These are phyloP conservation scores for Oryza glaberrima DNA, from an alignment of 176 grass and related monocot genomes.

Conservation along the genomic window DNA sequence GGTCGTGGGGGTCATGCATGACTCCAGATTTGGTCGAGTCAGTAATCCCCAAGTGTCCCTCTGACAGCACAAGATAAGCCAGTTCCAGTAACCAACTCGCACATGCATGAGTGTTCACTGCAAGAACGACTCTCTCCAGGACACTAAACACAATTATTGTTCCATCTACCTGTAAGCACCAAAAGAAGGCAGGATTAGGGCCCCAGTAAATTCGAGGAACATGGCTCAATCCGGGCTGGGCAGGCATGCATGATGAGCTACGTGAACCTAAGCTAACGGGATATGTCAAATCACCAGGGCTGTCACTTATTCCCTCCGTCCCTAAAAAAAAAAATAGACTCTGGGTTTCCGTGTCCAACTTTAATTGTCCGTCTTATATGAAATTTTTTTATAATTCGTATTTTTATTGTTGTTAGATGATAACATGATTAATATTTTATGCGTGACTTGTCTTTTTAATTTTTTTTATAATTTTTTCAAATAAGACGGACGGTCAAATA, in stretches of 20 bases:
- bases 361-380: too few species aligned
- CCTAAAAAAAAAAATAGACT: too few species aligned
- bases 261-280: neutral
- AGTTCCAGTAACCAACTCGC: conserved; percentile 6
- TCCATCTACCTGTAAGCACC: neutral
- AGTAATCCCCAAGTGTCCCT: conserved; percentile 26
- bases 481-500: too few species aligned
- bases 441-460: too few species aligned
- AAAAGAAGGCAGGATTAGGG: neutral
- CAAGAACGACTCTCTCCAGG: neutral
- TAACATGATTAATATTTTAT: too few species aligned
- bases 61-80: neutral
- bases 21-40: neutral
- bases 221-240: neutral
- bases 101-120: neutral
- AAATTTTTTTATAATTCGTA: too few species aligned
- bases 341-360: too few species aligned
- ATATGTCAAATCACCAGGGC: conserved; percentile 32
- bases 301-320: neutral
- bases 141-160: conserved; percentile 6
- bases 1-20: neutral
- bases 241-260: neutral
- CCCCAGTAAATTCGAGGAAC: neutral
- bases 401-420: too few species aligned
- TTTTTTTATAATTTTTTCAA: too few species aligned